Evolutionary conservation across 495 filamentous ascomycete genomes (phyloP).

Genomic region (Penicillium samsonianum): DNA sequence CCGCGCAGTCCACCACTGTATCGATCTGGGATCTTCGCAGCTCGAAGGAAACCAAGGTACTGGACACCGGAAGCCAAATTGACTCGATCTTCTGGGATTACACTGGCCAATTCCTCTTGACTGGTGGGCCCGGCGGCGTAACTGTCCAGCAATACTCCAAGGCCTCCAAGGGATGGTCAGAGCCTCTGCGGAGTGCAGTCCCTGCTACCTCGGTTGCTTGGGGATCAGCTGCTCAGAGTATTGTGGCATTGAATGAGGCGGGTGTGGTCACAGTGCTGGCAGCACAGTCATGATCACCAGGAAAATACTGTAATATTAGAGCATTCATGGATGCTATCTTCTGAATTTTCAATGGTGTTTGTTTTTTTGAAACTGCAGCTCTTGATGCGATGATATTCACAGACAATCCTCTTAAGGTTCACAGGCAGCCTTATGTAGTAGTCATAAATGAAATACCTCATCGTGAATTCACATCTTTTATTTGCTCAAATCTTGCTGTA

Average conservation of each 20-base stretch:
- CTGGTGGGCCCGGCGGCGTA: constrained; percentile 75
- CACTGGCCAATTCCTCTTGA: constrained; percentile 88
- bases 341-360: constrained; percentile 30
- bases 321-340: constrained; percentile 24
- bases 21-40: constrained; percentile 91
- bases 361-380: constrained; percentile 24
- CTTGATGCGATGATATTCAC: constrained; percentile 15
- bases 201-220: constrained; percentile 73
- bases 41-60: constrained; percentile 69
- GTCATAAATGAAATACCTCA: neutral
- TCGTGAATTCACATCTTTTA: neutral
- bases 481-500: neutral
- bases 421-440: neutral
- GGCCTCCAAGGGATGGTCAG: constrained; percentile 80
- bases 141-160: constrained; percentile 89
- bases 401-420: neutral
- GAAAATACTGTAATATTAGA: constrained; percentile 35
- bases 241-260: constrained; percentile 71
- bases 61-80: constrained; percentile 78
- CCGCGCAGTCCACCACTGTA: constrained; percentile 70
- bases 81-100: constrained; percentile 84
- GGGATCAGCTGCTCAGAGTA: constrained; percentile 70
- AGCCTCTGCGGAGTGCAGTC: constrained; percentile 75
- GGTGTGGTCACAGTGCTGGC: constrained; percentile 70
- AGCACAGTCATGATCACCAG: constrained; percentile 46